phyloP scores from a whole-genome alignment of 768 basidiomycete species.

The Lyophyllum decastes region DNA sequence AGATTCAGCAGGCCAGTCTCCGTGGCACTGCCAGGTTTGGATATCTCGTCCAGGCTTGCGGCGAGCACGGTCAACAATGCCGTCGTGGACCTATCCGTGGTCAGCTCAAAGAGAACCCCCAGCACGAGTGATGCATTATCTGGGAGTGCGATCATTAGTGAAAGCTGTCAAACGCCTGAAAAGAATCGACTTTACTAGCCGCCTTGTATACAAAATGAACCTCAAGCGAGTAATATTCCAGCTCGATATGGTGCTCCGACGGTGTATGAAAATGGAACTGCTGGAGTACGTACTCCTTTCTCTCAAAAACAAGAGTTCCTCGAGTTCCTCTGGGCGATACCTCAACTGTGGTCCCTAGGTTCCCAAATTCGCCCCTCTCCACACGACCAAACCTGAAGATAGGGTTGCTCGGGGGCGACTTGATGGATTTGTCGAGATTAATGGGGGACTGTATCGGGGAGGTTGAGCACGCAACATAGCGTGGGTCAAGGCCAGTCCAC shows the following conservation, averaged over 20 bases:
- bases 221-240: conserved; percentile 12
- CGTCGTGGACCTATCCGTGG: background rate
- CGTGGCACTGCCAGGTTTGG: background rate
- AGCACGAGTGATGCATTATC: conserved; percentile 2
- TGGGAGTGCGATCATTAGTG: background rate
- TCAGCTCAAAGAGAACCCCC: conserved; percentile 8
- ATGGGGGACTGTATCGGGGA: conserved; percentile 11
- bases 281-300: background rate
- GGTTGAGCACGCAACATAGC: conserved; percentile 4
- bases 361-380: background rate
- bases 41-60: background rate
- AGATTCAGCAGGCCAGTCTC: background rate
- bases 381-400: background rate
- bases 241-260: conserved; percentile 8
- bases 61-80: conserved; percentile 3
- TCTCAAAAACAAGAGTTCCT: background rate
- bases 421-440: conserved; percentile 4
- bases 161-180: background rate
- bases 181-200: background rate
- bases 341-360: background rate
- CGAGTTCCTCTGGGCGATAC: background rate
- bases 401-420: background rate
- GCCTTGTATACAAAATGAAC: conserved; percentile 13
- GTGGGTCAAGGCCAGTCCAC: conserved; percentile 4
- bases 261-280: conserved; percentile 18